phyloP scores from a whole-genome alignment of 139 green algal genomes.

The Chlamydomonas sp. region DNA sequence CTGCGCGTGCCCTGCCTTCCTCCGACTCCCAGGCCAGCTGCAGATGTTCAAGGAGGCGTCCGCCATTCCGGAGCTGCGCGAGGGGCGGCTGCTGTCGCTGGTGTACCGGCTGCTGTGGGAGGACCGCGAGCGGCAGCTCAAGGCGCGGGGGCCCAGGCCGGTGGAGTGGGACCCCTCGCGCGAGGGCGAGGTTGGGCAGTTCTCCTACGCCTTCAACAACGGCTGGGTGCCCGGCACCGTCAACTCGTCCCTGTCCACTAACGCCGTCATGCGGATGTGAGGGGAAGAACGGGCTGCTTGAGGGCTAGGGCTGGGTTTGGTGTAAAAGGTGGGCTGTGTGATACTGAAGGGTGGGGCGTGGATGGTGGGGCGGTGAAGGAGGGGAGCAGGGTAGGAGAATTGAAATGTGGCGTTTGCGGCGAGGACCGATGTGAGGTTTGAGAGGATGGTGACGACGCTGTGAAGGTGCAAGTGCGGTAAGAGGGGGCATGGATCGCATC shows the following conservation, averaged over 20 bases:
- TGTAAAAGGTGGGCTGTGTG: too few relatives aligned
- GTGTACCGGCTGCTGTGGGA: constrained; percentile 46
- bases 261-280: constrained; percentile 86
- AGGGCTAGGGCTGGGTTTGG: too few relatives aligned
- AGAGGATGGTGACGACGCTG: too few relatives aligned
- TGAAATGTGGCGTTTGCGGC: too few relatives aligned
- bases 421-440: too few relatives aligned
- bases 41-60: constrained; percentile 41
- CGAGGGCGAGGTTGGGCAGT: constrained; percentile 47
- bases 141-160: constrained; percentile 32
- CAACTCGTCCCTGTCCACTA: constrained; percentile 72
- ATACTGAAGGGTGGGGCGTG: too few relatives aligned
- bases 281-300: neutral
- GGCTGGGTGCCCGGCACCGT: constrained; percentile 81
- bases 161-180: constrained; percentile 51
- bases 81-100: constrained; percentile 51
- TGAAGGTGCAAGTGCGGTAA: too few relatives aligned
- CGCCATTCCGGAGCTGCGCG: constrained; percentile 61
- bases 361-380: neutral
- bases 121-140: constrained; percentile 29
- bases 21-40: constrained; percentile 33
- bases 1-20: neutral
- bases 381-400: too few relatives aligned
- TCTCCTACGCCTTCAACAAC: constrained; percentile 84
- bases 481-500: too few relatives aligned